Evolutionary conservation across 345 rosid genomes (phyloP).

Genomic region (Aethionema arabicum): DNA sequence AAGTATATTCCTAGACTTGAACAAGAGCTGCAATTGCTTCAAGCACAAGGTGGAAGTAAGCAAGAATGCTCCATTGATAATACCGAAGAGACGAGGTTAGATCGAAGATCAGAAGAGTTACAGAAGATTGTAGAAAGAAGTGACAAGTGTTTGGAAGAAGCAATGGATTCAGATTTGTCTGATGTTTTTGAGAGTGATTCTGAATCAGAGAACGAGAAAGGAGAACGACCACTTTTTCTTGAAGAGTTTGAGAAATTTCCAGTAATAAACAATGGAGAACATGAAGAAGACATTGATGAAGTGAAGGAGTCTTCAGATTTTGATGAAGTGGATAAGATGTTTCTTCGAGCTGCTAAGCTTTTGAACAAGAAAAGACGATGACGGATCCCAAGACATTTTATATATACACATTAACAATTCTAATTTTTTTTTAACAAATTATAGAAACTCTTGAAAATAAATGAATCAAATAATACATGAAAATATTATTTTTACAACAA

Average conservation of each 20-base stretch:
- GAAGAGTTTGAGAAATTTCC: constrained; percentile 74
- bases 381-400: constrained; percentile 8
- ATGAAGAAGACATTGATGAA: constrained; percentile 46
- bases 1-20: constrained; percentile 79
- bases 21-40: constrained; percentile 77
- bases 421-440: too few species aligned
- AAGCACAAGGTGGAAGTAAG: constrained; percentile 45
- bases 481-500: too few species aligned
- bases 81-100: constrained; percentile 25
- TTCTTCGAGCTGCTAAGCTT: constrained; percentile 77
- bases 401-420: too few species aligned
- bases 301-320: constrained; percentile 49
- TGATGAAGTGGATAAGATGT: constrained; percentile 81
- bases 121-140: constrained; percentile 47
- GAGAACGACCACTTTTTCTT: constrained; percentile 58
- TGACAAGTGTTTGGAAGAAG: constrained; percentile 40
- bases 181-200: constrained; percentile 87
- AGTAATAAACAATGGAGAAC: constrained; percentile 42
- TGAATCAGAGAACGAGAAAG: constrained; percentile 50
- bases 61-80: constrained; percentile 27
- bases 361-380: constrained; percentile 60
- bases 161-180: constrained; percentile 71
- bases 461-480: too few species aligned
- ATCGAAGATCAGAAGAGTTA: constrained; percentile 42
- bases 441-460: too few species aligned